These are phyloP conservation scores for Rubus parviflorus DNA, from an alignment of 306 rosid genomes.

Conservation along the genomic window DNA sequence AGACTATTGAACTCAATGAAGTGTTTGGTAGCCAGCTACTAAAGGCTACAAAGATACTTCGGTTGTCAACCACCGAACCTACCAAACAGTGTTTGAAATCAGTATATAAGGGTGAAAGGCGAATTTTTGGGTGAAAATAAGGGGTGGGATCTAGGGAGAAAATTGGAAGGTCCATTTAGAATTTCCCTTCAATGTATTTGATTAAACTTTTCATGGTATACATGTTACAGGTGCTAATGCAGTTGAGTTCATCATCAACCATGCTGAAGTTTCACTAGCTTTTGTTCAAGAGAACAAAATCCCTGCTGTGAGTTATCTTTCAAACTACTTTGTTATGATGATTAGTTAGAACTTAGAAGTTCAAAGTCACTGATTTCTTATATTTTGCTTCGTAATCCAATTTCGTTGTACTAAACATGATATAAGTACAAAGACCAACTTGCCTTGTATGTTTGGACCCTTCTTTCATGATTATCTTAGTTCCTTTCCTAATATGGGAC, in stretches of 20 bases:
- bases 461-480: neutral
- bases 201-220: constrained; percentile 25
- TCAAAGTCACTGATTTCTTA: too few relatives aligned
- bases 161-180: neutral
- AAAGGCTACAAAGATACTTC: too few relatives aligned
- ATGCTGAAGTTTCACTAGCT: constrained; percentile 86
- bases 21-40: neutral
- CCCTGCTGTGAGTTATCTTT: constrained; percentile 63
- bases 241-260: constrained; percentile 85
- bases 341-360: too few relatives aligned
- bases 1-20: neutral
- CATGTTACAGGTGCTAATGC: constrained; percentile 79
- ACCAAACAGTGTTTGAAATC: neutral
- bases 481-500: neutral
- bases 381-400: neutral
- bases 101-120: too few relatives aligned
- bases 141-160: neutral
- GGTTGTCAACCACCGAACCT: too few relatives aligned
- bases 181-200: neutral
- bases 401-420: neutral
- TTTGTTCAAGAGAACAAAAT: constrained; percentile 84
- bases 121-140: neutral
- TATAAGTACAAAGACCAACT: neutral
- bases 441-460: neutral
- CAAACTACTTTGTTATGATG: neutral